Evolutionary conservation across 228 moss, liverwort and hornwort genomes (phyloP), one percentile per base, ranked within the genome.

Genomic region (Sphagnum fallax): DNA sequence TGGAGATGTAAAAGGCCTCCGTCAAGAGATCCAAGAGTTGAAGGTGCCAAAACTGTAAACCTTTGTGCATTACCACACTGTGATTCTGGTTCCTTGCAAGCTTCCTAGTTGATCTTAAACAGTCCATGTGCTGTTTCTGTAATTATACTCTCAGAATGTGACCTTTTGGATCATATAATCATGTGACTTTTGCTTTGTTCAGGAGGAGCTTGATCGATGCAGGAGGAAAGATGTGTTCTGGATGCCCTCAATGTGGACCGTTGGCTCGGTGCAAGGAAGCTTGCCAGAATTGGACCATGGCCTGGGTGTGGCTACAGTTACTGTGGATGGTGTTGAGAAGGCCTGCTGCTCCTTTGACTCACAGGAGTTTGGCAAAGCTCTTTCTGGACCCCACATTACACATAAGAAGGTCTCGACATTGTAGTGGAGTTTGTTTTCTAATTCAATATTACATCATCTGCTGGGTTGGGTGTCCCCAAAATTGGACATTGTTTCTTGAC

Each of bases 21-120:
- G 91, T 67, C 93, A 91, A 67, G 88, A 90, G 67, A 93, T 98
- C 6, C 91, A 93, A 72, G 88, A 93, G 78, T 63, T 97, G n/a
- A 90, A 97, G 91, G 97, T 97, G 74, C 48, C 3, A 0, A 32
- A 32, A 32, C 2, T 2, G 2, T 32, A 32, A 32, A 32, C 32
- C 32, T 32, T 32, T 32, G 32, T 32, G 32, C 2, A 32, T 32
- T 32, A 32, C 32, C 8, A 65, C 5, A 14, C 47, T 4, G 7
- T 49, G 14, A 13, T 4, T 16, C 52, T 4, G 52, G 51, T 52
- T 67, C 67, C 51, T 67, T 52, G 16, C 12, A 52, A 8, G 51
- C 6, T 10, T 16, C 4, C 50, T 14, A 67, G 5, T 32, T 32
- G 32, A 32, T 32, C 32, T 32, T 32, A 32, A 32, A 32, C 32